phyloP scores from a whole-genome alignment of 441 rosid genomes.

The Erodium moschatum region DNA sequence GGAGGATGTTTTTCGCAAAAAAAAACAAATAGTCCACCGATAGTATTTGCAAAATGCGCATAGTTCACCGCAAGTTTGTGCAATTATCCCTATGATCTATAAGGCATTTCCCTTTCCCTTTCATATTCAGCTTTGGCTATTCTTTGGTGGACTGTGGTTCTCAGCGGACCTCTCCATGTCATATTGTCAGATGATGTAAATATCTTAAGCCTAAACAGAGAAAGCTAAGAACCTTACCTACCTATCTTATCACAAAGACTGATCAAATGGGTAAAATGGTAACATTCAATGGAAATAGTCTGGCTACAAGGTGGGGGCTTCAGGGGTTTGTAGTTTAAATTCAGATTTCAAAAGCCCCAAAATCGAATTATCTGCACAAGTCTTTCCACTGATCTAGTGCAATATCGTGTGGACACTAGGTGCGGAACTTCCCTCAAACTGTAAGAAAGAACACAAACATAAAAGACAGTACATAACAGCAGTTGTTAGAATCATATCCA shows the following conservation, averaged over 20 bases:
- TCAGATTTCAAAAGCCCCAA: neutral
- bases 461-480: neutral
- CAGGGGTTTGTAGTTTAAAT: neutral
- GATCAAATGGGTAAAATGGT: conserved; percentile 5
- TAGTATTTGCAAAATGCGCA: too few relatives aligned
- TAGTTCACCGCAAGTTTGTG: too few relatives aligned
- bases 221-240: conserved; percentile 13
- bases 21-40: too few relatives aligned
- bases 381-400: neutral
- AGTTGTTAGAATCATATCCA: neutral
- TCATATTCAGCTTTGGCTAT: conserved; percentile 11
- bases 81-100: neutral
- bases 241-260: conserved; percentile 10
- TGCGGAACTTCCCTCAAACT: neutral
- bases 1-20: too few relatives aligned
- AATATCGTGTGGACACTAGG: neutral
- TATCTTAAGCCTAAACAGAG: conserved; percentile 2
- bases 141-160: conserved; percentile 6
- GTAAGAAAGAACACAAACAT: conserved; percentile 1
- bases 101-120: conserved; percentile 2
- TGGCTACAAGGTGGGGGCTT: conserved; percentile 10
- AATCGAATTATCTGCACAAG: neutral
- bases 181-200: conserved; percentile 5
- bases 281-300: conserved; percentile 5
- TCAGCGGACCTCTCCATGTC: conserved; percentile 11